Percentiles rank a stretch among this genome's conserved stretches.
phyloP scores from a whole-genome alignment of 2,329 filamentous ascomycete species.

The Cryphonectria japonica region DNA sequence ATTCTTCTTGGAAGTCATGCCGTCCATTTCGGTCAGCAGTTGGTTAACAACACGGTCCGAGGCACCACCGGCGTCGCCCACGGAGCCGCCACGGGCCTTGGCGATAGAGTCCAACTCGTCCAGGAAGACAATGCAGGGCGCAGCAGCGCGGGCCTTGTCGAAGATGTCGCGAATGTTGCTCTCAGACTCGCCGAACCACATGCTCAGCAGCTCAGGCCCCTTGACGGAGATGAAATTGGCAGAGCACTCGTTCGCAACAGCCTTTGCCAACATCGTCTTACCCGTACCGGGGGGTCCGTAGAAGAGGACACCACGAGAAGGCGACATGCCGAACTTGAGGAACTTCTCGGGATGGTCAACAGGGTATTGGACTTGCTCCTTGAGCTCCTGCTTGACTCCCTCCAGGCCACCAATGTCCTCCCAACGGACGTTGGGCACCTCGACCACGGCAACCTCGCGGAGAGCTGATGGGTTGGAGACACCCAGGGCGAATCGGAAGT shows the following conservation, averaged over 20 bases:
- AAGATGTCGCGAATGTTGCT: constrained; percentile 99
- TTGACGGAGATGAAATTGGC: constrained; percentile 99
- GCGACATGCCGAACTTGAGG: constrained; percentile 99
- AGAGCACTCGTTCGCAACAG: constrained; percentile 97
- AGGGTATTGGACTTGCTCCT: constrained; percentile 98
- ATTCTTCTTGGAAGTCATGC: constrained; percentile 99
- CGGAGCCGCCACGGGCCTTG: constrained; percentile 96
- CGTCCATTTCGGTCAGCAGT: constrained; percentile 90
- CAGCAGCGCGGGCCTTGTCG: constrained; percentile 97
- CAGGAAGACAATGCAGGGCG: constrained; percentile 97
- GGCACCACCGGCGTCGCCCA: constrained; percentile 94
- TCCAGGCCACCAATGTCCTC: constrained; percentile 99
- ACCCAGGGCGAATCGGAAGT: constrained; percentile 98
- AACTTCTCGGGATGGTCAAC: constrained; percentile 99
- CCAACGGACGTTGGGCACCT: constrained; percentile 99
- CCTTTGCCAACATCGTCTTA: constrained; percentile 99
- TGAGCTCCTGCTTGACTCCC: constrained; percentile 98
- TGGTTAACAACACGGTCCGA: constrained; percentile 99
- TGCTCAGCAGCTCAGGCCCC: constrained; percentile 95
- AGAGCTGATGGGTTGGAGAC: constrained; percentile 98
- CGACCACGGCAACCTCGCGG: constrained; percentile 97
- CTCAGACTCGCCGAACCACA: constrained; percentile 99
- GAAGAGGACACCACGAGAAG: constrained; percentile 97
- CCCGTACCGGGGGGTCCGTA: constrained; percentile 99
- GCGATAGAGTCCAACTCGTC: constrained; percentile 99